Evolutionary conservation across 2,329 filamentous ascomycete species (phyloP).

Genomic region (Colletotrichum sp.): DNA sequence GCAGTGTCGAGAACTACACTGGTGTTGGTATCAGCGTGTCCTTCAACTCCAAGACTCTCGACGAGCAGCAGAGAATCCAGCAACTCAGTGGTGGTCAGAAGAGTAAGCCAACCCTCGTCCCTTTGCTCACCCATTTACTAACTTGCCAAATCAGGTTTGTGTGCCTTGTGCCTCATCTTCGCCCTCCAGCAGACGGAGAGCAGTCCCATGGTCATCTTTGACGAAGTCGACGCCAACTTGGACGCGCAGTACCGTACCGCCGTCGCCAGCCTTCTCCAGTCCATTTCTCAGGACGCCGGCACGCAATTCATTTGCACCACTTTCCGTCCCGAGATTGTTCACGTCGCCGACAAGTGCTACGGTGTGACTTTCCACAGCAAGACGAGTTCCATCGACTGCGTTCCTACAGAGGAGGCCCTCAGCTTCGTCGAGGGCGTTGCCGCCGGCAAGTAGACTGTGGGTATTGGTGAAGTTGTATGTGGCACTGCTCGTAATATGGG

Average conservation of each 20-base stretch:
- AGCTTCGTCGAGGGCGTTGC: conserved; percentile 90
- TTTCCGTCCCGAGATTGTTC: conserved; percentile 95
- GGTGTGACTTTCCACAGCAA: conserved; percentile 94
- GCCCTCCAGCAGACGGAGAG: conserved; percentile 98
- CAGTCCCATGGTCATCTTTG: conserved; percentile 98
- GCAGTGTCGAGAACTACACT: conserved; percentile 89
- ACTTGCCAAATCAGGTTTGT: conserved; percentile 67
- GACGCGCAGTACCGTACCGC: conserved; percentile 98
- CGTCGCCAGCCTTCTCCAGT: conserved; percentile 86
- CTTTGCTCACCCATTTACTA: conserved; percentile 15
- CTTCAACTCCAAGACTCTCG: conserved; percentile 94
- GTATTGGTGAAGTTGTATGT: not conserved
- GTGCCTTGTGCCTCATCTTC: conserved; percentile 96
- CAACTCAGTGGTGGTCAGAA: conserved; percentile 98
- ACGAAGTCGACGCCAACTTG: conserved; percentile 98
- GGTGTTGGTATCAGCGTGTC: conserved; percentile 97
- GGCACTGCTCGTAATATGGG: not conserved
- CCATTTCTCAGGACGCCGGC: conserved; percentile 70
- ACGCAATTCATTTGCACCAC: conserved; percentile 98
- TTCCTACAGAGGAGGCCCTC: conserved; percentile 84
- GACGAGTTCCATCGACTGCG: conserved; percentile 92
- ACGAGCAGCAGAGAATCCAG: conserved; percentile 97
- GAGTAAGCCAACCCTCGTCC: conserved; percentile 62
- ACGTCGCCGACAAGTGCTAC: conserved; percentile 96
- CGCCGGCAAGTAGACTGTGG: conserved; percentile 10